Evolutionary conservation across 768 basidiomycete genomes (phyloP).

Genomic region (Dacryopinax primogenitus): DNA sequence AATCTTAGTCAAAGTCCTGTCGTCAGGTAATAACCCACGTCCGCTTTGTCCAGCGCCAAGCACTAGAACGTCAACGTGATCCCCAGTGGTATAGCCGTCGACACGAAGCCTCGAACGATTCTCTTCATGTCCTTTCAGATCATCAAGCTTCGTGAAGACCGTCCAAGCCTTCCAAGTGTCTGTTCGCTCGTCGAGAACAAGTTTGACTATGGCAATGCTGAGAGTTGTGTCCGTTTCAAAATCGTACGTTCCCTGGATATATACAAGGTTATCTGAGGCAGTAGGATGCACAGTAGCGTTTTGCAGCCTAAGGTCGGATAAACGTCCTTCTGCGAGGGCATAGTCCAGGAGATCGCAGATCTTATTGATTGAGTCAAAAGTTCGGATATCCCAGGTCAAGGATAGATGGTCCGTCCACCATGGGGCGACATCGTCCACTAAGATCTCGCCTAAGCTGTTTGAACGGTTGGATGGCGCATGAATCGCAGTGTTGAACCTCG

Average conservation of each 20-base stretch:
- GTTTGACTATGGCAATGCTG: neutral
- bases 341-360: neutral
- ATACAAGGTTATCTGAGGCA: no score
- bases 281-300: no score
- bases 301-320: neutral
- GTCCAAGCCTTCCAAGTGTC: neutral
- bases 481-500: no score
- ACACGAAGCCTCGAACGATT: neutral
- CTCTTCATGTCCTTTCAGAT: neutral
- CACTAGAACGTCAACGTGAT: neutral
- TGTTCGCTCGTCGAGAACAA: neutral
- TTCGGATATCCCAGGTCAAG: neutral
- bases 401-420: neutral
- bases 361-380: neutral
- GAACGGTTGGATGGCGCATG: no score
- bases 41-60: neutral
- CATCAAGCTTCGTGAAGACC: neutral
- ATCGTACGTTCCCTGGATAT: neutral
- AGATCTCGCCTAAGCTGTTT: no score
- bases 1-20: no score
- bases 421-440: no score
- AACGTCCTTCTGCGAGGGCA: neutral
- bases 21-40: no score
- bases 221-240: neutral
- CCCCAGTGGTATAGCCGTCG: neutral